Evolutionary conservation across 2,329 filamentous ascomycete genomes (phyloP), one percentile per base, ranked within the genome.

Genomic region (Huntiella abstrusa): DNA sequence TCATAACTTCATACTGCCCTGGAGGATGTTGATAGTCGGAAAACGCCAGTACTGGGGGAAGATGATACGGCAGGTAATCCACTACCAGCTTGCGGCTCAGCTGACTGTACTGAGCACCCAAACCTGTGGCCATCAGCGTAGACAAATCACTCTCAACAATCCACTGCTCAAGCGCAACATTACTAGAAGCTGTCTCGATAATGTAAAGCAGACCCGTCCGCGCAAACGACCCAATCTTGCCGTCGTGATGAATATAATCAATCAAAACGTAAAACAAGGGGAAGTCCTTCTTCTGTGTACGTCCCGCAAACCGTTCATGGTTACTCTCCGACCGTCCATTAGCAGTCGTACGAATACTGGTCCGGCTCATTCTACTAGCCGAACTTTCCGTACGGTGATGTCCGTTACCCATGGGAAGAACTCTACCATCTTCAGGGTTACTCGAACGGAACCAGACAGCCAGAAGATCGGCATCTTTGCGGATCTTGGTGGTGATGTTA

Each of bases 81-180:
- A 94, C 80, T 45, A 88, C 82, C 50, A 92, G 68, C 64, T 94
- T 86, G 51, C 82, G 76, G 54, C 74, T 77, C 51, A 78, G 63
- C 54, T 78, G 73, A 54, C 70, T 76, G 58, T 78, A 75, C 41
- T 80, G 56, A 69, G 73, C 91, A 12, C 91, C 91, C 1, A 98
- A 65, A 0, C 91, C 91, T 0, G 86, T 96, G 3, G 91, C 91
- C 91, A 98, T 96, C 52, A 96, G 68, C 0, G 91, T 96, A 10
- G 91, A 91, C 45, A 98, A 68, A 59, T 98, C 91, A 59, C 88
- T 95, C 58, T 94, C 87, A 41, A 96, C 85, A 52, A 98, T 83
- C 91, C 91, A 98, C 56, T 85, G 83, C 63, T 98, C 91, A 49
- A 98, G 62, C 1, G 77, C 73, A 15, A 77, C 73, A 1, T 86